These are phyloP conservation scores for Nicotiana undulata DNA, from an alignment of 257 asterid species.

Conservation along the genomic window DNA sequence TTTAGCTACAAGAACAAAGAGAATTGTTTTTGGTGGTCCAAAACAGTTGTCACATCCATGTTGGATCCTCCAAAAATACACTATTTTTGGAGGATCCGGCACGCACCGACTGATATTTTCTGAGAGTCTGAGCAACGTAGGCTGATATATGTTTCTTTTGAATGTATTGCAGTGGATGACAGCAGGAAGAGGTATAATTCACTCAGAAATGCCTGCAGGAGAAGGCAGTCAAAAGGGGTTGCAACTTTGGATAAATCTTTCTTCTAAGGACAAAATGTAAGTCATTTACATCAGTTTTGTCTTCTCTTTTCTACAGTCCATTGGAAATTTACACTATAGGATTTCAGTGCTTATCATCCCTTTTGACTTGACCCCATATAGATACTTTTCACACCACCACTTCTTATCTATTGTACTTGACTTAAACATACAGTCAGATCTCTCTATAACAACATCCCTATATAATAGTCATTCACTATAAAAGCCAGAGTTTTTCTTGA, in stretches of 20 bases:
- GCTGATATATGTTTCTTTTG: neutral
- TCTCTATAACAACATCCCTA: no score
- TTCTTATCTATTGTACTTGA: neutral
- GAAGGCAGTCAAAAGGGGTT: slow-evolving; percentile 65
- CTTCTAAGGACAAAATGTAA: slow-evolving; percentile 90
- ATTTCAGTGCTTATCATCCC: neutral
- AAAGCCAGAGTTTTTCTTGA: no score
- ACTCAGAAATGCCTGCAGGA: slow-evolving; percentile 96
- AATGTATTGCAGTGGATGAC: slow-evolving; percentile 83
- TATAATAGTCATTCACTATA: no score
- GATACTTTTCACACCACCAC: neutral
- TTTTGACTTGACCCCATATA: neutral
- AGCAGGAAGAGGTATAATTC: slow-evolving; percentile 91
- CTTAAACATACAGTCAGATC: no score
- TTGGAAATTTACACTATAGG: neutral
- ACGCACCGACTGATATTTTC: neutral
- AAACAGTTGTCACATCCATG: neutral
- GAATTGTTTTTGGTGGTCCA: neutral
- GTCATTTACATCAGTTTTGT: neutral
- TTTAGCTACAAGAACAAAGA: neutral
- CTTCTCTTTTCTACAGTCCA: neutral
- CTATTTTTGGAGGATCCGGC: neutral
- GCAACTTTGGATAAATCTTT: slow-evolving; percentile 89
- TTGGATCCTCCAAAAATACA: neutral
- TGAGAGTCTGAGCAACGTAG: neutral